phyloP scores from a whole-genome alignment of 495 filamentous ascomycete species.

The Terfezia claveryi region DNA sequence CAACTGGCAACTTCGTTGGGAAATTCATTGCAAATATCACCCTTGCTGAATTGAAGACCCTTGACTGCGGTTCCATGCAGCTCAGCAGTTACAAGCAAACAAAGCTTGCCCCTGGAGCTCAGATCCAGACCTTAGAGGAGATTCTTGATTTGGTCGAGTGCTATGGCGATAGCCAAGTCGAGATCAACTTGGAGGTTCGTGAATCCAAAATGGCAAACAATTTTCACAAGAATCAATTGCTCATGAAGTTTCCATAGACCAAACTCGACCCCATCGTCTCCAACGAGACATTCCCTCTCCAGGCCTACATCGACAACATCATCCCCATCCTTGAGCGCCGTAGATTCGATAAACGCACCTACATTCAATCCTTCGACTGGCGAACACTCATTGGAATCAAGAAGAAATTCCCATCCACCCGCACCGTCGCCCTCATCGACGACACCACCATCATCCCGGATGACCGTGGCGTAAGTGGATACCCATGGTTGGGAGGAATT shows the following conservation, averaged over 20 bases:
- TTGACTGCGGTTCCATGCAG: slow-evolving; percentile 17
- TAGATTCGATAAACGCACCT: slow-evolving; percentile 11
- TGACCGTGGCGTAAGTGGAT: slow-evolving; percentile 10
- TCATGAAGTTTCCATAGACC: slow-evolving; percentile 2
- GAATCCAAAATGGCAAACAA: not conserved
- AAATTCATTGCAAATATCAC: slow-evolving; percentile 20
- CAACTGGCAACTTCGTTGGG: slow-evolving; percentile 10
- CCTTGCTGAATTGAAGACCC: slow-evolving; percentile 18
- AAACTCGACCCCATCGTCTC: slow-evolving; percentile 16
- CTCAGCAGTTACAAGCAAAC: slow-evolving; percentile 7
- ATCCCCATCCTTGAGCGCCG: slow-evolving; percentile 15
- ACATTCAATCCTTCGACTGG: slow-evolving; percentile 21
- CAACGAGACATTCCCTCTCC: slow-evolving; percentile 16
- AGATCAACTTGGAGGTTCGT: slow-evolving; percentile 16
- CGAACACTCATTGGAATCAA: slow-evolving; percentile 19
- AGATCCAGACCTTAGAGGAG: slow-evolving; percentile 18
- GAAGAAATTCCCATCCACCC: slow-evolving; percentile 15
- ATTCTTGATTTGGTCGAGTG: slow-evolving; percentile 18
- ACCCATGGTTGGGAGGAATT: slow-evolving; percentile 19
- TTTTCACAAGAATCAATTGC: not conserved
- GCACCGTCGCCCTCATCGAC: slow-evolving; percentile 18
- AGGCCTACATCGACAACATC: slow-evolving; percentile 15
- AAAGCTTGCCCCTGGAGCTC: slow-evolving; percentile 16
- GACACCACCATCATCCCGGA: slow-evolving; percentile 6
- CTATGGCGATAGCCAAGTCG: slow-evolving; percentile 17